These are phyloP conservation scores for Suhomyces chickasaworum DNA, from an alignment of 1,139 yeast species.

Conservation along the genomic window DNA sequence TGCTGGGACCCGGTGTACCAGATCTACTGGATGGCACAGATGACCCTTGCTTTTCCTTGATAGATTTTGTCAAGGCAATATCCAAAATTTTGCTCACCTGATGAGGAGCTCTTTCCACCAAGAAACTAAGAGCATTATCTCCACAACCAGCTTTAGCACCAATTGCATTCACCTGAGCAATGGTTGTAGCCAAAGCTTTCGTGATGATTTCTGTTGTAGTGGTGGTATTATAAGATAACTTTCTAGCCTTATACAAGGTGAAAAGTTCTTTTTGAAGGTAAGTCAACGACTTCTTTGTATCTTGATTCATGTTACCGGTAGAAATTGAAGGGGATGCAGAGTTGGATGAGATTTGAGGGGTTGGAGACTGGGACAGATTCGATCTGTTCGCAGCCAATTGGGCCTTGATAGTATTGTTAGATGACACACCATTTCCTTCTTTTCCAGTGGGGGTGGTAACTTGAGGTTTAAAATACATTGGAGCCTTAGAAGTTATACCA, in stretches of 20 bases:
- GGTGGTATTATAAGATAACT: constrained; percentile 64
- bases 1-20: constrained; percentile 29
- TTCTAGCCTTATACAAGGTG: constrained; percentile 67
- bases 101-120: constrained; percentile 85
- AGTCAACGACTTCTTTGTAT: constrained; percentile 63
- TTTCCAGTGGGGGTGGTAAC: constrained; percentile 13
- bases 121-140: constrained; percentile 75
- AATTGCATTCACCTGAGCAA: constrained; percentile 84
- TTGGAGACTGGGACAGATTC: constrained; percentile 12
- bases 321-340: constrained; percentile 15
- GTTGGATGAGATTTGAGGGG: constrained; percentile 15
- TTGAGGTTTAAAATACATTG: constrained; percentile 39
- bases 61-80: constrained; percentile 79
- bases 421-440: not conserved
- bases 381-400: constrained; percentile 57
- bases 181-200: constrained; percentile 91
- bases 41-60: constrained; percentile 53
- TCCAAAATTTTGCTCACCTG: constrained; percentile 82
- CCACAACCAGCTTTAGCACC: constrained; percentile 84
- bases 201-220: constrained; percentile 80
- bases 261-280: constrained; percentile 74
- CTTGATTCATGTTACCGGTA: constrained; percentile 45
- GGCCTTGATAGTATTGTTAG: constrained; percentile 42
- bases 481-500: constrained; percentile 35
- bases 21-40: constrained; percentile 30